A percentile compares a stretch with the other conserved stretches of the same genome.
phyloP scores from a whole-genome alignment of 1,139 yeast genomes.

The Hyphopichia pseudoburtonii region DNA sequence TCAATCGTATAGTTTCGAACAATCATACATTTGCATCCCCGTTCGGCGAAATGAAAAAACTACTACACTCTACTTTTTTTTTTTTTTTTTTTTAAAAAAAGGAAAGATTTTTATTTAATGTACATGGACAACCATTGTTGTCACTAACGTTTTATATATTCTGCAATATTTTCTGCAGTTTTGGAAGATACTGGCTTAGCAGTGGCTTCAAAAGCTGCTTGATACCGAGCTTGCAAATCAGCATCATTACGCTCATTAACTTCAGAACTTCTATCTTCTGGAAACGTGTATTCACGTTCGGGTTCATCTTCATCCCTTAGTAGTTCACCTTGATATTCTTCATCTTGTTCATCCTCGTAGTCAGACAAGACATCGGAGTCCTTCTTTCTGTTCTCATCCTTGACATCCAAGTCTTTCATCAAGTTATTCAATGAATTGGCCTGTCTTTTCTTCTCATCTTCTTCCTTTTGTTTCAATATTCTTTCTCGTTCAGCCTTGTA shows the following conservation, averaged over 20 bases:
- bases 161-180: slow-evolving; percentile 72
- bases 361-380: slow-evolving; percentile 74
- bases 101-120: slow-evolving; percentile 1
- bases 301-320: slow-evolving; percentile 65
- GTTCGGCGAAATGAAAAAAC: too few relatives aligned
- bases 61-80: too few relatives aligned
- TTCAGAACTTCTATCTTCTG: slow-evolving; percentile 69
- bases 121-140: too few relatives aligned
- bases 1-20: too few relatives aligned
- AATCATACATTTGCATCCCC: too few relatives aligned
- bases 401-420: slow-evolving; percentile 80
- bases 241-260: slow-evolving; percentile 47
- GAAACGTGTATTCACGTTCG: slow-evolving; percentile 72
- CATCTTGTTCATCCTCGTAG: slow-evolving; percentile 50
- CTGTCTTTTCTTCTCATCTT: slow-evolving; percentile 70
- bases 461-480: slow-evolving; percentile 73
- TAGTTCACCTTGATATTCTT: slow-evolving; percentile 61
- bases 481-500: slow-evolving; percentile 87
- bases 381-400: slow-evolving; percentile 30
- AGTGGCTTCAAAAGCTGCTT: slow-evolving; percentile 66
- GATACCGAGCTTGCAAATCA: slow-evolving; percentile 67
- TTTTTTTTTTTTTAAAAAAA: too few relatives aligned
- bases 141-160: slow-evolving; percentile 46
- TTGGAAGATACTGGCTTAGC: slow-evolving; percentile 61
- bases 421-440: slow-evolving; percentile 68